Evolutionary conservation across 2,329 filamentous ascomycete genomes (phyloP).

Genomic region (Aspergillus pseudonomiae): DNA sequence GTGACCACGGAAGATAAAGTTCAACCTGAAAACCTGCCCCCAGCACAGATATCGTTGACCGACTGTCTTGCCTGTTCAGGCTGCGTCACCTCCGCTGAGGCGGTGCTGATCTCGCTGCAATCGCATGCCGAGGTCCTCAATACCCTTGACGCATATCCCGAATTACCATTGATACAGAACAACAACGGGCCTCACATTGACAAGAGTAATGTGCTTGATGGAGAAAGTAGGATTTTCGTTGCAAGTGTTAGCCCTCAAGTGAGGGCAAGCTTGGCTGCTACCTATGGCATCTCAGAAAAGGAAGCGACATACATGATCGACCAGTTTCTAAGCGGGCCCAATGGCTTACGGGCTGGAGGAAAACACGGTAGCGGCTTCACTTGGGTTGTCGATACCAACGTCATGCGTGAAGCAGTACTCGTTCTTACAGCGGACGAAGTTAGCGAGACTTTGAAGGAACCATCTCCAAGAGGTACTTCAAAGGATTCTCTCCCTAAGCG

Average conservation of each 20-base stretch:
- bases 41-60: conserved; percentile 91
- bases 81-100: conserved; percentile 95
- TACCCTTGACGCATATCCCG: conserved; percentile 68
- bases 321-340: conserved; percentile 71
- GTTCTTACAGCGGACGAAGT: conserved; percentile 77
- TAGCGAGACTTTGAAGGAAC: conserved; percentile 41
- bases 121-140: conserved; percentile 88
- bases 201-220: conserved; percentile 19
- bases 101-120: conserved; percentile 92
- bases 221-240: conserved; percentile 76
- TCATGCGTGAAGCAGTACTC: conserved; percentile 79
- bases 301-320: conserved; percentile 82
- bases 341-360: conserved; percentile 71
- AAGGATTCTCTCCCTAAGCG: conserved; percentile 33
- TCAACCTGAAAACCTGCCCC: conserved; percentile 59
- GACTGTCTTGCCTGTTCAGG: conserved; percentile 97
- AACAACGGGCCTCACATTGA: conserved; percentile 50
- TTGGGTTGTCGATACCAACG: conserved; percentile 90
- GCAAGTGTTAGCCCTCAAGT: conserved; percentile 92
- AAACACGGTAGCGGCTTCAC: conserved; percentile 75
- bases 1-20: conserved; percentile 90
- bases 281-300: conserved; percentile 71
- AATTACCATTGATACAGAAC: conserved; percentile 38
- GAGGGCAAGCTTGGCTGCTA: conserved; percentile 83
- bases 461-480: conserved; percentile 13